Evolutionary conservation across 768 basidiomycete genomes (phyloP).

Genomic region (Tylopilus balloui): DNA sequence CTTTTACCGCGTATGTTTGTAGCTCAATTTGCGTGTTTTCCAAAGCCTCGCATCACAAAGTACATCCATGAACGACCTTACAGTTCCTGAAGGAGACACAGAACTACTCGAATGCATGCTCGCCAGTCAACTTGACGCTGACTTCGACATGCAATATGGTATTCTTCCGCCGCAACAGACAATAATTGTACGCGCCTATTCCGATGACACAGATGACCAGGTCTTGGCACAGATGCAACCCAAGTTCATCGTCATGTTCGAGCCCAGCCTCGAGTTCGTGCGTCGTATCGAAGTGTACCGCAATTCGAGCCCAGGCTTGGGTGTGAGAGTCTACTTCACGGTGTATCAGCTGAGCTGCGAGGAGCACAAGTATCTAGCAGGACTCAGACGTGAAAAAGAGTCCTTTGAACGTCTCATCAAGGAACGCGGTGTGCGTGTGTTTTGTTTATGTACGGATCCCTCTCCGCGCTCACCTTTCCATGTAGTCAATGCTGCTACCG

Average conservation of each 20-base stretch:
- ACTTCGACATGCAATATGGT: constrained; percentile 79
- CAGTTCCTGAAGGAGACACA: constrained; percentile 18
- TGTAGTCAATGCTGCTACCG: constrained; percentile 84
- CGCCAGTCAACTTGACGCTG: constrained; percentile 38
- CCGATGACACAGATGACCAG: constrained; percentile 89
- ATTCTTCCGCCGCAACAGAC: constrained; percentile 73
- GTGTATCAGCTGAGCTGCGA: constrained; percentile 91
- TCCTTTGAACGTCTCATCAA: constrained; percentile 90
- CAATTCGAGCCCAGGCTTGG: constrained; percentile 75
- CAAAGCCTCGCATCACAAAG: constrained; percentile 23
- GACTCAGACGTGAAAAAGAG: constrained; percentile 86
- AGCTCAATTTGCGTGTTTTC: not conserved
- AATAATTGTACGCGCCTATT: constrained; percentile 81
- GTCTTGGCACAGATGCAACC: constrained; percentile 84
- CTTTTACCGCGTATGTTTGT: not conserved
- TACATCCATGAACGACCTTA: constrained; percentile 11
- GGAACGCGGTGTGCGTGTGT: constrained; percentile 74
- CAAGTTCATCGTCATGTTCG: constrained; percentile 92
- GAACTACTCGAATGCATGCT: constrained; percentile 24
- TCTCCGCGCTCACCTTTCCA: not conserved
- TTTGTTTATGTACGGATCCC: not conserved
- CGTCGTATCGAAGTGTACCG: constrained; percentile 91
- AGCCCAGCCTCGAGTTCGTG: constrained; percentile 90
- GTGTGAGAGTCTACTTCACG: constrained; percentile 91
- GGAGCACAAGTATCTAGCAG: constrained; percentile 92